Percentiles rank a stretch among this genome's conserved stretches.
Evolutionary conservation across 768 basidiomycete genomes (phyloP).

Genomic region (Mycena rosella): DNA sequence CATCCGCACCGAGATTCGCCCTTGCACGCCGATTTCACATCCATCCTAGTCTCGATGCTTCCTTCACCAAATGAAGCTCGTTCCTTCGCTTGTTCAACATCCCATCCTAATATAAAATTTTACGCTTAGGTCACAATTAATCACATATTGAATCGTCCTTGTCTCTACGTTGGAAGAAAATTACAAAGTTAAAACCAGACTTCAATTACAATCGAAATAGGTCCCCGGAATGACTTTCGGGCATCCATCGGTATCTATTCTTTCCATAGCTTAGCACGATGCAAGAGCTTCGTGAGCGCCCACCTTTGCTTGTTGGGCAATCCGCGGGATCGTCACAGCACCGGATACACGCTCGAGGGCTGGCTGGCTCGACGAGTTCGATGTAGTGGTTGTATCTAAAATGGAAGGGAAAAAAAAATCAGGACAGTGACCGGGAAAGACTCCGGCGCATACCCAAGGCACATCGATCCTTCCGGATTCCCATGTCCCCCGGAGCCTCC

Average conservation of each 20-base stretch:
- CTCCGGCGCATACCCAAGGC: constrained; percentile 41
- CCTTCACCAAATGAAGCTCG: too few species aligned
- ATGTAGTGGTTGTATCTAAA: constrained; percentile 51
- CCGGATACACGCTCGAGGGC: constrained; percentile 49
- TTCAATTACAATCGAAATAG: constrained; percentile 9
- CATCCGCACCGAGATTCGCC: too few species aligned
- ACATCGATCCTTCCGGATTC: constrained; percentile 48
- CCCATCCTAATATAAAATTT: too few species aligned
- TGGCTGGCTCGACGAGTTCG: constrained; percentile 49
- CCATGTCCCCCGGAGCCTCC: constrained; percentile 47
- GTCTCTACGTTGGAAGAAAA: too few species aligned
- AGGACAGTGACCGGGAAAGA: too few species aligned
- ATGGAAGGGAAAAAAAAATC: not conserved
- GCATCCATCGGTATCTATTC: constrained; percentile 19
- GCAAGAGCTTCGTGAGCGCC: not conserved
- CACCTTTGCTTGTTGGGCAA: constrained; percentile 49
- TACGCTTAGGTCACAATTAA: too few species aligned
- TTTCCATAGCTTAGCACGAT: not conserved
- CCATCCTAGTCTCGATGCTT: too few species aligned
- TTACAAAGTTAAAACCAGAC: not conserved
- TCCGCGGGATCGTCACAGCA: constrained; percentile 52
- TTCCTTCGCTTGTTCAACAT: too few species aligned
- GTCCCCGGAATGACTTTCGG: constrained; percentile 20
- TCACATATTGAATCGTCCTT: too few species aligned
- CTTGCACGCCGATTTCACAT: too few species aligned